phyloP scores from a whole-genome alignment of 164 flowering plant genomes.

The Dillenia turbinata region DNA sequence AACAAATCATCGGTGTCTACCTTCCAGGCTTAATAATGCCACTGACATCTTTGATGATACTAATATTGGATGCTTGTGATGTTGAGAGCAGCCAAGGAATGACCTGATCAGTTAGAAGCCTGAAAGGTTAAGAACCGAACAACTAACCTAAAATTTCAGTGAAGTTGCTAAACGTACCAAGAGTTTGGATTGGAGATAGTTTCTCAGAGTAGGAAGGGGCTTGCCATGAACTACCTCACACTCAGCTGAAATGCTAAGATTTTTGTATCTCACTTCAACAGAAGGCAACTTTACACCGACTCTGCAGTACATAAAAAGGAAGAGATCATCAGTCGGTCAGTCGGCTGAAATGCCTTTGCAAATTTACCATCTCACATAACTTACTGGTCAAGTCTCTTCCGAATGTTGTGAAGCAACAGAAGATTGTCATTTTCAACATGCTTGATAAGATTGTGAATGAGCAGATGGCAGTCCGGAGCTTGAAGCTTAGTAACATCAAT shows the following conservation, averaged over 20 bases:
- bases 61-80: conserved; percentile 33
- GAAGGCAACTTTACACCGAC: conserved; percentile 63
- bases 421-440: conserved; percentile 68
- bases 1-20: conserved; percentile 19
- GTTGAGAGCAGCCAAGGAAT: conserved; percentile 27
- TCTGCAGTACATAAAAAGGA: conserved; percentile 20
- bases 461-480: conserved; percentile 40
- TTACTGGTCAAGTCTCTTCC: conserved; percentile 64
- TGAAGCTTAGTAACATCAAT: conserved; percentile 47
- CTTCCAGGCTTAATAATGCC: conserved; percentile 58
- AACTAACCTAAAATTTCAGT: background rate
- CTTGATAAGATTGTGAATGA: conserved; percentile 57
- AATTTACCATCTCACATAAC: background rate
- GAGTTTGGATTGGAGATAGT: conserved; percentile 33
- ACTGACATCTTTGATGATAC: conserved; percentile 40
- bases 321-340: no score
- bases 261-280: conserved; percentile 59
- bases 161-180: conserved; percentile 35
- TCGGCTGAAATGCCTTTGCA: no score
- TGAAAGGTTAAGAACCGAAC: background rate
- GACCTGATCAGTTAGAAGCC: conserved; percentile 28
- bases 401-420: conserved; percentile 41
- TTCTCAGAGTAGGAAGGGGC: conserved; percentile 78
- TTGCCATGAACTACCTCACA: conserved; percentile 70
- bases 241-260: conserved; percentile 52